Conservation (phyloP, 208 protist genomes). For the Leishmania guyanensis region DNA sequence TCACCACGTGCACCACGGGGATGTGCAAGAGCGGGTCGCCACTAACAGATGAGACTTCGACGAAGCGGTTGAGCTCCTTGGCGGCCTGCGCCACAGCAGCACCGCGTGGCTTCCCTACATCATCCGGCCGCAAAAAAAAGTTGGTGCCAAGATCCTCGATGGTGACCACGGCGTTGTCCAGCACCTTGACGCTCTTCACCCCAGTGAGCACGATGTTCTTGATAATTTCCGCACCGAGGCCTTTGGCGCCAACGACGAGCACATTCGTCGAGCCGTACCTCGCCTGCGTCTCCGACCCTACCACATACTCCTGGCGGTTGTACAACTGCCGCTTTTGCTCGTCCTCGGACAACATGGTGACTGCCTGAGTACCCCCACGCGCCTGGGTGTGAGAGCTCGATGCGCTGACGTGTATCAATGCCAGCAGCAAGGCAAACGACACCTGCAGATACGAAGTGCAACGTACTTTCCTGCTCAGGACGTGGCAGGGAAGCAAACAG, state of each 20-base stretch:
- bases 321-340: constrained; percentile 87
- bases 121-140: constrained; percentile 70
- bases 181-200: constrained; percentile 68
- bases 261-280: constrained; percentile 85
- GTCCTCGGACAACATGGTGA: constrained; percentile 42
- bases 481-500: neutral
- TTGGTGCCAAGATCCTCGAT: constrained; percentile 78
- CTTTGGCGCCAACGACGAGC: constrained; percentile 83
- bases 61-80: constrained; percentile 91
- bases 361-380: neutral
- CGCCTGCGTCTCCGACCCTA: constrained; percentile 88
- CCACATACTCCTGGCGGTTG: constrained; percentile 92
- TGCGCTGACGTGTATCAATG: neutral
- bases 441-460: neutral
- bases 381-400: too few relatives aligned
- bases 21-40: constrained; percentile 33
- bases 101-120: constrained; percentile 67
- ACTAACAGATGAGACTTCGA: constrained; percentile 55
- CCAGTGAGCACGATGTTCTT: constrained; percentile 92
- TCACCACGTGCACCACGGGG: constrained; percentile 58
- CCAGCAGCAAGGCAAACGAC: neutral
- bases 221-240: constrained; percentile 88
- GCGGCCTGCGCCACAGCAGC: constrained; percentile 59
- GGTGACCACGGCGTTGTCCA: constrained; percentile 47
- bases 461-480: neutral